Base-by-base conservation (phyloP, 2,329 filamentous ascomycete genomes). In the Alternaria sp. region DNA sequence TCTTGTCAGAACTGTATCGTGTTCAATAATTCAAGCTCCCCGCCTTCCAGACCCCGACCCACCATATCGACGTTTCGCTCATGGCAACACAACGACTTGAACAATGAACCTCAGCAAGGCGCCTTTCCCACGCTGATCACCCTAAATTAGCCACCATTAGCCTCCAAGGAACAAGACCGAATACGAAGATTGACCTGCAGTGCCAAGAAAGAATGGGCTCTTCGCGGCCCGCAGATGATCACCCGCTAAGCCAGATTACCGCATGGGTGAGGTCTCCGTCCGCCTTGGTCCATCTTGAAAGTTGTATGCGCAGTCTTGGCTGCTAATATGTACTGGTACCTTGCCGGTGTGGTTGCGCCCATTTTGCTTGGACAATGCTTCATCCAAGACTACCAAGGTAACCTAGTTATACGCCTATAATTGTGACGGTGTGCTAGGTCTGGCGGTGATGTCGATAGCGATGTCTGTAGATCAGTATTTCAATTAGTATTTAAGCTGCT, bases 181-280 rank as follows among this genome's bases (percentile, higher is more conserved):
- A 54, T 26, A 54, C 51, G 51, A 54, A 16, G n/a, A 54, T 54
- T 54, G 20, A 36, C 30, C 26, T 36, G 39, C 39, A 54, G 51
- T 39, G 39, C 51, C 51, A 54, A 54, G 41, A 5, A 16, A 16
- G 24, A 30, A 11, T 41, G 18, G 51, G 24, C 39, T 44, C 14
- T 32, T 24, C 16, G 39, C 51, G 51, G 32, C 32, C 51, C 41
- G 51, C 20, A 44, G 39, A 43, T 24, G 41, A 54, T 54, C 39
- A 26, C 20, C 41, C 28, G 30, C 38, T 36, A 44, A 32, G 14
- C 44, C 44, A 18, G 18, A 34, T 22, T 14, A 14, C 44, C 44
- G 9, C 28, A 32, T 47, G 18, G 28, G 12, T 34, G 12, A 34
- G 32, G 32, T 5, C 32, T 47, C 44, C 28, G 44, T 47, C 44